Base-by-base conservation (phyloP, 2,329 filamentous ascomycete genomes). In the Didymella exigua region DNA sequence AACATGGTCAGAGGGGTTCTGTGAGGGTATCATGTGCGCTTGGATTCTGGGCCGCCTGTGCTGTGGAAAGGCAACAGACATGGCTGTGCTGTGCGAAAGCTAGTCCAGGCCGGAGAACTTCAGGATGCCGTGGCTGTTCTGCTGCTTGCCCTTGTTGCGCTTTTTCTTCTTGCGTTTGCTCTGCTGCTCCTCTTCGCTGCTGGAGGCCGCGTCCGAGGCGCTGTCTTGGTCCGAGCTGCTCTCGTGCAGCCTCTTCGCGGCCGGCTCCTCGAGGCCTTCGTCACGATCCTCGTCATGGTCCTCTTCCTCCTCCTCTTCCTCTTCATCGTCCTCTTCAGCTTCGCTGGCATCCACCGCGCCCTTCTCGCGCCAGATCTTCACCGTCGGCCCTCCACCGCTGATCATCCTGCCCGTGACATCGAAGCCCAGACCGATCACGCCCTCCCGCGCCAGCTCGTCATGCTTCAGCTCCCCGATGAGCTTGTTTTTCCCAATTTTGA, bases 331-430 rank as follows among this genome's bases (percentile, higher is more conserved):
- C 6, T 67, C 65, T 65, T 26, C 72, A 67, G 83, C 81, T 2
- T 81, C 72, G 53, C 79, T 80, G n/a, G 83, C 79, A 68, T 83
- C 81, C 4, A 81, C 71, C 54, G 79, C 80, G 16, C 84, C 79
- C 56, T 88, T 84, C 70, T 95, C 86, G 57, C 86, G 86, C 95
- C 95, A 99, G 2, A 98, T 87, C 75, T 97, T 97, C 60, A 99
- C 84, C 0, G 87, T 86, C 64, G 84, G 84, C 0, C 95, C 95
- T 49, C 95, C 95, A 10, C 91, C 93, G 67, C 88, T 96, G 63
- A 99, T 91, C 81, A 99, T 86, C 40, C 95, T 84, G 40, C 92
- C 90, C 46, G 88, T 86, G 45, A 89, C 88, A 76, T 98, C 95
- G 61, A 98, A 96, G 1, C 83, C 89, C 0, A 99, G 76, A 0